Evolutionary conservation across 441 rosid species (phyloP), one percentile per base, ranked within the genome.

Genomic region (Croton laevigatus): DNA sequence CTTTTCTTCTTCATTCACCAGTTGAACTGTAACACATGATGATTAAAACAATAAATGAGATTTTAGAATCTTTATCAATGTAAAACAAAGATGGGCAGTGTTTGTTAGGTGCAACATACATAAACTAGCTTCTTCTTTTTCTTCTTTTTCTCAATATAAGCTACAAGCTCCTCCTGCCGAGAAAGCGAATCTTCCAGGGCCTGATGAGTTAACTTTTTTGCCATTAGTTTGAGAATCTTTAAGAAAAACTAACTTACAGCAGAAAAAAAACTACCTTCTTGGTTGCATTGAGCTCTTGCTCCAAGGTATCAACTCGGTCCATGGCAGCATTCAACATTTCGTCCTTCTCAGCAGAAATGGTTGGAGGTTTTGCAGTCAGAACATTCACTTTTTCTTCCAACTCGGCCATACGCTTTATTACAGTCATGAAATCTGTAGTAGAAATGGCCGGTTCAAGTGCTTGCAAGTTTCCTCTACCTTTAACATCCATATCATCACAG

Each of bases 71-170:
- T 38, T 16, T n/a, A 54, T 69, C 59, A 13, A n/a, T 34, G 4
- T 40, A 52, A 17, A 62, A 71, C 17, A n/a, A 66, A 59, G 27
- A 8, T 51, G 38, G 19, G 62, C 51, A 27, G 27, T 44, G 52
- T 46, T 67, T 36, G 36, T 42, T 53, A 49, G 59, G 52, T 71
- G 66, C 32, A n/a, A 61, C 81, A 13, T 23, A 48, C 53, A 57
- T 32, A 52, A 83, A 91, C 97, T 89, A 88, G 70, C 83, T 88
- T 93, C 87, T 88, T 93, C 76, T 86, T 87, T 76, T 86, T 91
- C 82, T 91, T 93, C 88, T 93, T 93, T 73, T 88, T 89, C 48
- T 91, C 94, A 27, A 93, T 72, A 75, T 86, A 91, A 16, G 88
- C 94, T 42, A 83, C 49, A 8, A 93, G 84, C 75, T 93, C 97